phyloP scores from a whole-genome alignment of 441 rosid species.

The Erodium moschatum region DNA sequence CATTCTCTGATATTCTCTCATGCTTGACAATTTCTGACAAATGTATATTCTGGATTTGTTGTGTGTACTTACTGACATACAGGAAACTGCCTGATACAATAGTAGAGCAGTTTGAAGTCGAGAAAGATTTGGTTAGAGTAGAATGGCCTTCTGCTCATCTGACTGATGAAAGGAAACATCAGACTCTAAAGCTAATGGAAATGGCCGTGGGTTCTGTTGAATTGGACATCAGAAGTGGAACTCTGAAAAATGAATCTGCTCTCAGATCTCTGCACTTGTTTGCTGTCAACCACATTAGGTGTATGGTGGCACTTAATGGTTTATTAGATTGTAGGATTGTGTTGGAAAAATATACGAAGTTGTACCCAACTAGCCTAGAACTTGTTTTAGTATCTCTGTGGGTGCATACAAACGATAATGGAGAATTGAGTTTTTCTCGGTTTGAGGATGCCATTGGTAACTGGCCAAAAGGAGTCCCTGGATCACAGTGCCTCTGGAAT shows the following conservation, averaged over 20 bases:
- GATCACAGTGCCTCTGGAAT: slow-evolving; percentile 82
- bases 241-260: slow-evolving; percentile 22
- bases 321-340: slow-evolving; percentile 32
- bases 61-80: slow-evolving; percentile 72
- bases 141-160: slow-evolving; percentile 58
- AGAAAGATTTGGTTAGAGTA: slow-evolving; percentile 47
- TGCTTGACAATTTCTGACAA: slow-evolving; percentile 85
- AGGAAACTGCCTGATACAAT: slow-evolving; percentile 70
- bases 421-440: slow-evolving; percentile 30
- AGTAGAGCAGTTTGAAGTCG: slow-evolving; percentile 50
- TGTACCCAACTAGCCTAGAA: slow-evolving; percentile 62
- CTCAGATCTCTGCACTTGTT: slow-evolving; percentile 37
- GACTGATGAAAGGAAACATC: slow-evolving; percentile 40
- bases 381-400: slow-evolving; percentile 54
- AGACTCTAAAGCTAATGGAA: slow-evolving; percentile 38
- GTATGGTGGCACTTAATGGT: slow-evolving; percentile 48
- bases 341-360: slow-evolving; percentile 45
- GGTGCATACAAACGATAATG: slow-evolving; percentile 31
- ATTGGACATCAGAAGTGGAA: slow-evolving; percentile 21
- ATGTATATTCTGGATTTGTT: slow-evolving; percentile 97
- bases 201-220: slow-evolving; percentile 36
- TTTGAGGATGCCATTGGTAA: slow-evolving; percentile 62
- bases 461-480: slow-evolving; percentile 59
- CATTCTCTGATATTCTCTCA: slow-evolving; percentile 68
- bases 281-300: slow-evolving; percentile 53